phyloP scores from a whole-genome alignment of 305 asterid species.

The Vinca major region DNA sequence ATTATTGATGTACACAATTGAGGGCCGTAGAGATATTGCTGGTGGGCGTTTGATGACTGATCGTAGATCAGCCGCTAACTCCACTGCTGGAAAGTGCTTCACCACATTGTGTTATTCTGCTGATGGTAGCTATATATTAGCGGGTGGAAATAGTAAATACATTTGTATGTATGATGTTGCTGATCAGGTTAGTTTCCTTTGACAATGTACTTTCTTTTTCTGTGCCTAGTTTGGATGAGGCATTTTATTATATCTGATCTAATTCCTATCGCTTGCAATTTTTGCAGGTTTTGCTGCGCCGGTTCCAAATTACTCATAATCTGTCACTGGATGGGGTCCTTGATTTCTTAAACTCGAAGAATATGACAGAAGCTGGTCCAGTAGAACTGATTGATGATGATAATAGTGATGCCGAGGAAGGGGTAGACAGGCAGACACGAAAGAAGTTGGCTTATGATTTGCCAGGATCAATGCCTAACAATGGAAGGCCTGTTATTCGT shows the following conservation, averaged over 20 bases:
- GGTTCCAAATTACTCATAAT: constrained; percentile 78
- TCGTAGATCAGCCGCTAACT: constrained; percentile 90
- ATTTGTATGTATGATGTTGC: constrained; percentile 93
- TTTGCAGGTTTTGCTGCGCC: constrained; percentile 73
- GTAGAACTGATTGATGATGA: constrained; percentile 79
- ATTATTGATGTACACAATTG: constrained; percentile 77
- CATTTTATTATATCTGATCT: background rate
- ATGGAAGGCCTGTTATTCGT: constrained; percentile 71
- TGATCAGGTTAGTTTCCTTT: constrained; percentile 66
- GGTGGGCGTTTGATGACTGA: constrained; percentile 99
- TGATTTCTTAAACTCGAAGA: constrained; percentile 87
- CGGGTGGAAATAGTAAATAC: constrained; percentile 93
- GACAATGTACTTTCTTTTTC: background rate
- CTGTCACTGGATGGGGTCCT: constrained; percentile 88
- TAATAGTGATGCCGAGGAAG: constrained; percentile 82
- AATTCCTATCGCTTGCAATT: constrained; percentile 7
- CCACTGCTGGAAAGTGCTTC: constrained; percentile 85
- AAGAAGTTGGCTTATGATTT: constrained; percentile 60
- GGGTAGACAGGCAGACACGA: constrained; percentile 66
- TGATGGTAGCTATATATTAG: constrained; percentile 94
- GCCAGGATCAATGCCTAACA: constrained; percentile 90
- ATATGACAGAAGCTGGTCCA: constrained; percentile 95
- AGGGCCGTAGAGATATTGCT: constrained; percentile 94
- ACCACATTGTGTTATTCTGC: constrained; percentile 87
- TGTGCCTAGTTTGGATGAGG: background rate